Conservation (phyloP, 75 land plant genomes). For the Pseudotsuga menziesii region DNA sequence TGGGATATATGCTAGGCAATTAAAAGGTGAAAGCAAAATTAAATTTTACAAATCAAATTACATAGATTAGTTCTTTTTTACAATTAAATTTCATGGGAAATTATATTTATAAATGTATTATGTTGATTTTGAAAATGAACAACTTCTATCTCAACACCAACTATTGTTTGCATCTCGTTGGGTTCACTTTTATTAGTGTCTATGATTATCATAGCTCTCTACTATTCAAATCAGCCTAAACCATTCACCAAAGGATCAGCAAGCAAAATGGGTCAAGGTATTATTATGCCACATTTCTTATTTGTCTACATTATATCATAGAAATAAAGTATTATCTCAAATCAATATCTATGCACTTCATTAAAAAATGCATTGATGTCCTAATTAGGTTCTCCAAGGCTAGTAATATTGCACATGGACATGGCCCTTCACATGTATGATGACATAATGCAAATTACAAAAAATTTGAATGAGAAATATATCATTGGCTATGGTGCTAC, state of each 20-base stretch:
- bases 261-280: slow-evolving; percentile 23
- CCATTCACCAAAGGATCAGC: slow-evolving; percentile 35
- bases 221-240: slow-evolving; percentile 37
- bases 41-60: not conserved
- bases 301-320: not conserved
- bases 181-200: slow-evolving; percentile 50
- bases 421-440: slow-evolving; percentile 96
- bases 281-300: not conserved
- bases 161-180: slow-evolving; percentile 62
- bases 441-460: slow-evolving; percentile 93
- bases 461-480: slow-evolving; percentile 85
- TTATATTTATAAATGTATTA: not conserved
- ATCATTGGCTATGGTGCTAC: slow-evolving; percentile 96
- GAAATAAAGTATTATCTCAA: not conserved
- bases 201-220: slow-evolving; percentile 54
- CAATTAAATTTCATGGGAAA: not conserved
- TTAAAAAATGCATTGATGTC: not conserved
- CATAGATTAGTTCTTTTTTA: not conserved
- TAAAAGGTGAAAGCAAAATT: slow-evolving; percentile 29
- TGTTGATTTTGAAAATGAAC: slow-evolving; percentile 5
- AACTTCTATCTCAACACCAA: slow-evolving; percentile 57
- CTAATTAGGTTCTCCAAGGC: slow-evolving; percentile 53
- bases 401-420: slow-evolving; percentile 92
- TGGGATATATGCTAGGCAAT: slow-evolving; percentile 21
- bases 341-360: not conserved